Base-by-base conservation (phyloP, 768 basidiomycete genomes). In the Floccularia luteovirens region DNA sequence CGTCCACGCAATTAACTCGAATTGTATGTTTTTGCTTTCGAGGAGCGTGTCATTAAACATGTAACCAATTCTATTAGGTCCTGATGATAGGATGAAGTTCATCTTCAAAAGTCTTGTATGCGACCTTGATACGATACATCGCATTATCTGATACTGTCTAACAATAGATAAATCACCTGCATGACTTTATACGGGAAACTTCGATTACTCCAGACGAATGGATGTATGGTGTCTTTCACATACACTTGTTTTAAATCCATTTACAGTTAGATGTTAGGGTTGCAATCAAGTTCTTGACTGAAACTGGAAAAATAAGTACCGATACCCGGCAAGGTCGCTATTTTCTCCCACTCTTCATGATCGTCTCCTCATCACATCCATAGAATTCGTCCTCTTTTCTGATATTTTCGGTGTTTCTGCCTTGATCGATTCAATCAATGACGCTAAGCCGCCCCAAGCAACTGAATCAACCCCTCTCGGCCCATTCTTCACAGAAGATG, bases 381-480 rank as follows among this genome's bases (percentile, higher is more conserved):
- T 61, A 67, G 89, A 92, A 54, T 85, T 85, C 56, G 89, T 92
- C 50, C 74, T 91, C 5, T 70, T 92, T n/a, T 89, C 86, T 1
- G 90, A 91, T 52, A 70, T 75, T 0, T 63, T 91, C 1, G 90
- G 90, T 4, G 74, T 86, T 2, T 90, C 87, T 0, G 68, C 82
- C 0, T 69, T 92, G 38, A 79, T 92, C 7, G 85, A 90, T 46
- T 59, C 73, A 20, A 56, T 87, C 39, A 88, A 89, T 61, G 79
- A 86, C 50, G 75, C 80, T 2, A 73, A 74, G 31, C 63, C 70
- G 3, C 67, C 69, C 4, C 69, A 66, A 3, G 81, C 77, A 14
- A 90, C 87, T 1, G 83, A 84, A 50, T 76, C 74, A 22, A 83
- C 79, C 16, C 79, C 90, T 10, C 69, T 91, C 20, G 88, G 88